These are phyloP conservation scores for Cicer chorassanicum DNA, from an alignment of 306 rosid species.

Conservation along the genomic window DNA sequence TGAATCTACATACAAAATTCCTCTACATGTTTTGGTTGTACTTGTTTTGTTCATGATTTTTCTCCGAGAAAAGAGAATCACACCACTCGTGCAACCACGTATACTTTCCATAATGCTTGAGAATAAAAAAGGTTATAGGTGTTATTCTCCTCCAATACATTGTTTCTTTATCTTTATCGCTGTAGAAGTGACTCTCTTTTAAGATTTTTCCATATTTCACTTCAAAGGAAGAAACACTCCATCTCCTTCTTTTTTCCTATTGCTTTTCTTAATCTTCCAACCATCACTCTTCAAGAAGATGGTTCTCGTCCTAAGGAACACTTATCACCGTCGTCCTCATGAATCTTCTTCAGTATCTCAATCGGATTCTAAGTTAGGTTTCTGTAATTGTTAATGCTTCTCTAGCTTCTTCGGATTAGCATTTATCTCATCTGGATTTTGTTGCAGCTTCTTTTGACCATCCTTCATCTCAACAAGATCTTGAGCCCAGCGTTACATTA, in stretches of 20 bases:
- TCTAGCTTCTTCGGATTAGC: too few species aligned
- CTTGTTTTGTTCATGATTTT: not conserved
- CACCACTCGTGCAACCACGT: not conserved
- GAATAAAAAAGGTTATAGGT: not conserved
- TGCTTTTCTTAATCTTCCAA: not conserved
- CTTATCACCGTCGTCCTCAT: too few species aligned
- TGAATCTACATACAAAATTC: not conserved
- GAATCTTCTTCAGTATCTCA: too few species aligned
- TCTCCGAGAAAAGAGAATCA: not conserved
- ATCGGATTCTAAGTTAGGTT: too few species aligned
- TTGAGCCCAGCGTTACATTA: too few species aligned
- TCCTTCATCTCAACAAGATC: too few species aligned
- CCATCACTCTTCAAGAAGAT: not conserved
- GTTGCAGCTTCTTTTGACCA: too few species aligned
- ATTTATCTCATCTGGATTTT: too few species aligned
- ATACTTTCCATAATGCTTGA: not conserved
- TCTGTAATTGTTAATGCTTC: too few species aligned
- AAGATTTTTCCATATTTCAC: not conserved
- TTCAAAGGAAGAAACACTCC: constrained; percentile 2
- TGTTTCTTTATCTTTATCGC: not conserved
- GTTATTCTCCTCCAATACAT: not conserved
- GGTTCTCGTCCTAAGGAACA: not conserved
- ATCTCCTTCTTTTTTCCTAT: not conserved
- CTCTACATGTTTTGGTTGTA: not conserved
- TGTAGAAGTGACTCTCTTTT: not conserved